Evolutionary conservation across 768 basidiomycete species (phyloP), one percentile per base, ranked within the genome.

Genomic region (Agaricus bisporus): DNA sequence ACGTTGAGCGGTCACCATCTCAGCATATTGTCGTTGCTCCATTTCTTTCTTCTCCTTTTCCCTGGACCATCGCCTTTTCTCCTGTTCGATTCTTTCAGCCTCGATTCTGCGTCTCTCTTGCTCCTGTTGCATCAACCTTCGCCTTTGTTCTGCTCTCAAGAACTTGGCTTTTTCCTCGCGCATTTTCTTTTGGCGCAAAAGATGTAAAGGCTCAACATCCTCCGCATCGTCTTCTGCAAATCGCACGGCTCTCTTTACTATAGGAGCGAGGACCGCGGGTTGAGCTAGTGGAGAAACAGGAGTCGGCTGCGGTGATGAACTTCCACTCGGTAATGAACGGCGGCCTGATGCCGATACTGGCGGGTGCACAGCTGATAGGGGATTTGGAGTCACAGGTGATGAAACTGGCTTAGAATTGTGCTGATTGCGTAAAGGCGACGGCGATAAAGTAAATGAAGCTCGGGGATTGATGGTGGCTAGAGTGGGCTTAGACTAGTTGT

Each of bases 141-240:
- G 74, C 57, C 80, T 73, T 57, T 79, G 77, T 60, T 86, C 80
- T 64, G 76, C 75, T 42, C 73, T 77, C 60, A 88, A 70, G 60
- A 88, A 86, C 41, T 68, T 77, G 41, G 82, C 83, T 70, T 86
- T 86, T 67, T 86, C 81, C 66, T 85, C 85, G 41, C 83, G 82
- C 60, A 80, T 81, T 73, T 83, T 84, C 71, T 82, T 84, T 65
- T 78, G 78, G 49, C 84, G 83, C 62, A 87, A 69, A n/a, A 83
- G 77, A 62, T 89, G 80, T 38, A 88, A 69, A 2, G 88, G 88
- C 58, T 86, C 73, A 48, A 73, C 72, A 64, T 89, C 86, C 39
- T 87, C 85, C 55, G 80, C 82, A 60, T 81, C 81, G 56, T 82
- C 80, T 58, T 84, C 82, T 28, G 75, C 80, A 56, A 86, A 86